These are phyloP conservation scores for Aureobasidium sp. DNA, from an alignment of 2,329 filamentous ascomycete species.

Conservation along the genomic window DNA sequence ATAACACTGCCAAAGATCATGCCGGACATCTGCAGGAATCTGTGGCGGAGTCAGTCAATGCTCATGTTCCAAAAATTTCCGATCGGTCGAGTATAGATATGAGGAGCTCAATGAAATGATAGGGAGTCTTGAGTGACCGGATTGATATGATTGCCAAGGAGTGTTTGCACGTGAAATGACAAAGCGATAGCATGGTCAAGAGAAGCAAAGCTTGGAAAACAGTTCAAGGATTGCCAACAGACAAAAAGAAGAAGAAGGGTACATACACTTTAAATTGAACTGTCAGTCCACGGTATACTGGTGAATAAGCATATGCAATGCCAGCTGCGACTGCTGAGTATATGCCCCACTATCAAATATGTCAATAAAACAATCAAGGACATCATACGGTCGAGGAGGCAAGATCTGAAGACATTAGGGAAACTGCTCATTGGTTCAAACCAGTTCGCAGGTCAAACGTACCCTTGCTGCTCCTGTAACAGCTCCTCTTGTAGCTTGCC, in stretches of 20 bases:
- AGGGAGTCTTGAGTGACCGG: too few species aligned
- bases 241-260: too few species aligned
- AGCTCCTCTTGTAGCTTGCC: conserved; percentile 64
- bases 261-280: conserved; percentile 72
- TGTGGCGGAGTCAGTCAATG: conserved; percentile 29
- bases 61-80: too few species aligned
- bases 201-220: conserved; percentile 18
- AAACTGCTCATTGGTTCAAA: neutral
- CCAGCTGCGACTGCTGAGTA: conserved; percentile 56
- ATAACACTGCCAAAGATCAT: conserved; percentile 76
- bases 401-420: neutral
- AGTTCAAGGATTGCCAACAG: too few species aligned
- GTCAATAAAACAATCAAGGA: neutral
- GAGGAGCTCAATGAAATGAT: too few species aligned
- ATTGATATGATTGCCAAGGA: too few species aligned
- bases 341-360: conserved; percentile 54
- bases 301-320: conserved; percentile 57
- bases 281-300: conserved; percentile 65
- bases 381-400: neutral
- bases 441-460: conserved; percentile 19
- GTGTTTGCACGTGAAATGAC: too few species aligned
- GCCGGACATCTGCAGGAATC: conserved; percentile 76
- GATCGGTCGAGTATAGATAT: too few species aligned
- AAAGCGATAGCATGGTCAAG: too few species aligned
- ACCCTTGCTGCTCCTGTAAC: conserved; percentile 59